Percentiles rank a stretch among this genome's conserved stretches.
Conservation (phyloP, 140 eudicot species). For the Anethum foeniculum region DNA sequence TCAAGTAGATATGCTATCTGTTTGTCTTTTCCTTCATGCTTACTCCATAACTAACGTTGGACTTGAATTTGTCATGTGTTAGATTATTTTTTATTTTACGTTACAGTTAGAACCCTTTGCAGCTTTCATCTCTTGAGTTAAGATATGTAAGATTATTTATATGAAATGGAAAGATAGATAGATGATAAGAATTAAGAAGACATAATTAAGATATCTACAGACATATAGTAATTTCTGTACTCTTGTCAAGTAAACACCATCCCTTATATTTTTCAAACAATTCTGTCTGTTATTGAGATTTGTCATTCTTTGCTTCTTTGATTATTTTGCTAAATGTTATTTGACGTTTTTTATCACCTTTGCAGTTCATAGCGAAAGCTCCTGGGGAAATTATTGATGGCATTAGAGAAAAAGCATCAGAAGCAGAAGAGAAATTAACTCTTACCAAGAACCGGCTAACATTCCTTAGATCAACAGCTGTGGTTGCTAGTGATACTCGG, state of each 20-base stretch:
- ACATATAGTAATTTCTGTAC: neutral
- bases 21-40: neutral
- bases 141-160: neutral
- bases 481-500: slow-evolving; percentile 10
- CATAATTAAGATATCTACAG: neutral
- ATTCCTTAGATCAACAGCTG: slow-evolving; percentile 65
- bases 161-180: neutral
- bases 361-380: slow-evolving; percentile 91
- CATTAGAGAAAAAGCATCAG: slow-evolving; percentile 76
- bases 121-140: neutral
- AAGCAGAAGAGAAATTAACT: slow-evolving; percentile 73
- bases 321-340: neutral
- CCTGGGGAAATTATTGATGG: slow-evolving; percentile 84
- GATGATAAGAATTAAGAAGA: neutral
- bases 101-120: neutral
- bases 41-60: neutral
- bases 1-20: neutral
- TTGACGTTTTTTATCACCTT: neutral
- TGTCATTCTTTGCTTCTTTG: neutral
- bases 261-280: neutral
- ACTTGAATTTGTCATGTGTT: neutral
- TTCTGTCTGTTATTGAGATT: neutral
- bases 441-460: slow-evolving; percentile 71
- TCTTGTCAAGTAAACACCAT: neutral
- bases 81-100: neutral